phyloP scores from a whole-genome alignment of 2,329 filamentous ascomycete species.

The Xylariaceae sp. region DNA sequence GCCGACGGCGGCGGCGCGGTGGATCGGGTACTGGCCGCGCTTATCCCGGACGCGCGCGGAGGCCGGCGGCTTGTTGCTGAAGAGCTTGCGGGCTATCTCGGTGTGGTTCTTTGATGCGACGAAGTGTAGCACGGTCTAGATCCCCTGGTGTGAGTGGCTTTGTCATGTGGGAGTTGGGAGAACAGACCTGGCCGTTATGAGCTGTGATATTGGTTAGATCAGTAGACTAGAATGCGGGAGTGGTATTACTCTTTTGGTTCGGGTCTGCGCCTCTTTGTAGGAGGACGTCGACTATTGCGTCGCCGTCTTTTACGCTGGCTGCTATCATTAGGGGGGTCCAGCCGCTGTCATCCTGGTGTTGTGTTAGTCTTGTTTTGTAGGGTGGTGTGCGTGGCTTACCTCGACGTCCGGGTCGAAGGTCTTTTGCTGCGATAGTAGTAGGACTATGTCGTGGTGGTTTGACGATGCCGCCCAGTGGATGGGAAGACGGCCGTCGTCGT shows the following conservation, averaged over 20 bases:
- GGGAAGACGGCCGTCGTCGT: conserved; percentile 83
- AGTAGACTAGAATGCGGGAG: not conserved
- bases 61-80: conserved; percentile 65
- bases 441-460: conserved; percentile 71
- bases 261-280: conserved; percentile 67
- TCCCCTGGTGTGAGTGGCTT: conserved; percentile 1
- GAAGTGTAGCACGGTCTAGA: conserved; percentile 82
- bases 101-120: conserved; percentile 85
- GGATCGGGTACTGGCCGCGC: conserved; percentile 83
- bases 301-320: conserved; percentile 67
- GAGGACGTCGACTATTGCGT: conserved; percentile 63
- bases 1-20: conserved; percentile 86
- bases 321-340: conserved; percentile 87
- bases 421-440: conserved; percentile 64
- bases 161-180: not conserved
- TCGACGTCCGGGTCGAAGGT: conserved; percentile 80
- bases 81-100: conserved; percentile 72
- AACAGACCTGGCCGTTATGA: conserved; percentile 57
- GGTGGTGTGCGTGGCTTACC: conserved; percentile 41
- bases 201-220: conserved; percentile 40
- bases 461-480: conserved; percentile 93
- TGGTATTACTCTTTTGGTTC: conserved; percentile 58
- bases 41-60: conserved; percentile 78
- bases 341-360: conserved; percentile 62
- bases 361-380: not conserved